Evolutionary conservation across 75 land plant genomes (phyloP).

Genomic region (Cryptomeria japonica): DNA sequence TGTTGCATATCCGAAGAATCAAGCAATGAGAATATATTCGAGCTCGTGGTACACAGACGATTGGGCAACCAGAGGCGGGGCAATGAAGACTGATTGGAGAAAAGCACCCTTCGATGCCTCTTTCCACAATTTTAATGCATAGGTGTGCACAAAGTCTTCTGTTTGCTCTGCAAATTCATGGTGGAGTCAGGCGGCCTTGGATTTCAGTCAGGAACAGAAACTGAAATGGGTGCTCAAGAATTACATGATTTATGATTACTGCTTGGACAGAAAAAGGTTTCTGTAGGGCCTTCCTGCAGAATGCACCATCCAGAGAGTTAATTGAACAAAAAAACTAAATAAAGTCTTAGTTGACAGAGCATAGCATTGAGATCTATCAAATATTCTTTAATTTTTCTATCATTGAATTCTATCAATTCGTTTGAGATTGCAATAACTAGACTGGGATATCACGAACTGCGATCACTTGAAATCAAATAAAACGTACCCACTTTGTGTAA

Average conservation of each 20-base stretch:
- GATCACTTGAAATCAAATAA: no score
- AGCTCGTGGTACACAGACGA: constrained; percentile 16
- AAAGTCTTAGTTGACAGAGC: no score
- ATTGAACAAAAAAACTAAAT: no score
- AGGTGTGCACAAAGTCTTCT: no score
- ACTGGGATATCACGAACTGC: no score
- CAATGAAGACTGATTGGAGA: constrained; percentile 16
- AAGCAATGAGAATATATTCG: constrained; percentile 27
- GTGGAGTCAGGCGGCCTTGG: background rate
- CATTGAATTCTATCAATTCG: no score
- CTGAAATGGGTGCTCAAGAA: background rate
- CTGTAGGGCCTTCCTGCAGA: background rate
- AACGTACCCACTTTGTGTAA: no score
- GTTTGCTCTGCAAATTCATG: background rate
- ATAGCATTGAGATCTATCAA: no score
- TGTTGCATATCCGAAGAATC: constrained; percentile 18
- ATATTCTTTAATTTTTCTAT: no score
- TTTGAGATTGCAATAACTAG: no score
- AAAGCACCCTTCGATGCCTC: constrained; percentile 22
- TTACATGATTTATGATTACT: constrained; percentile 25
- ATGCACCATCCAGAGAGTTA: background rate
- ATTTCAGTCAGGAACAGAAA: background rate
- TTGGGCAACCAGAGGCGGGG: constrained; percentile 25
- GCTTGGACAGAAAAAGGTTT: constrained; percentile 13
- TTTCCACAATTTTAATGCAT: constrained; percentile 8